Base-by-base conservation (phyloP, 306 rosid species). In the Quercus alba region DNA sequence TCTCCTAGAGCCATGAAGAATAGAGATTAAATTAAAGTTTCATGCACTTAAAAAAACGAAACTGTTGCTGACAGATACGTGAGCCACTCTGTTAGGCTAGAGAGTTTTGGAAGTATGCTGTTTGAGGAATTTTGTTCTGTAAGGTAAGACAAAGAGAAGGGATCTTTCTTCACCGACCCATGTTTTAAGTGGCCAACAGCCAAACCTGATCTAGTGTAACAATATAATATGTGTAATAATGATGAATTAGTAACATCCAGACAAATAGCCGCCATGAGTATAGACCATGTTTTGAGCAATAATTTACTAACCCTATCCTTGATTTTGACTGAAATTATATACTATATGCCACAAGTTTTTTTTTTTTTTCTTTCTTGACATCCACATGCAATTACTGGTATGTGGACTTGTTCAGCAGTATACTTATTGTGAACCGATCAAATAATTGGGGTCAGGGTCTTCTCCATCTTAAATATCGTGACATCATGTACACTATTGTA, bases 171-270 rank as follows among this genome's bases (percentile, higher is more conserved):
- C 81, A 75, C 87, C 81, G 62, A 75, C 82, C 87, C 28, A 33
- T 68, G 35, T 81, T 66, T 76, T 74, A 85, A 92, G 97, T 93
- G 97, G 93, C 94, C 86, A 93, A 90, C 97, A 90, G 82, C 97
- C 84, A 72, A 90, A 84, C 91, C 82, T 83, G 83, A 88, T 81
- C 82, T 84, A 85, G 74, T 83, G 89, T 75, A 72, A 59, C 74
- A 85, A 75, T 82, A 84, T 79, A 77, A 61, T 72, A 83, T 78
- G 76, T 25, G 54, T 11, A 49, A 49, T 44, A 25, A 80, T 61
- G 70, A 21, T 56, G 59, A 78, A 88, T 78, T 86, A 58, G 70
- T 84, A 67, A 83, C 84, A 74, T 86, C 72, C 41, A 82, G 87
- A 90, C 91, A 90, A 85, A 84, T 59, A 70, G 87, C 93, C 84